Conservation (phyloP, 192 early-diverging fungal genomes). For the Mortierella hygrophila region DNA sequence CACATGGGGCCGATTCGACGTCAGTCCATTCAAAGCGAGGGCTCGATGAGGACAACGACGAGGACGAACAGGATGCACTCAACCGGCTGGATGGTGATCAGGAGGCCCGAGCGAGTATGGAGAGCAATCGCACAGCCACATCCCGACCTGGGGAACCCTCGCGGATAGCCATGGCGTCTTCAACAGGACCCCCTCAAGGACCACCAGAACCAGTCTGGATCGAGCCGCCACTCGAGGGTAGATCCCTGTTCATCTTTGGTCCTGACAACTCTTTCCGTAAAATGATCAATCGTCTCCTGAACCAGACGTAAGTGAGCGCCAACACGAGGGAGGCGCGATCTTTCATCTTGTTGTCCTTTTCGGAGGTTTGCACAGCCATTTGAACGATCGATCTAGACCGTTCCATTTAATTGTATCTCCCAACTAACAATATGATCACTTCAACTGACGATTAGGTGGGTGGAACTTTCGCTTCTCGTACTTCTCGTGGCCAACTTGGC, state of each 20-base stretch:
- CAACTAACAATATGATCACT: not conserved
- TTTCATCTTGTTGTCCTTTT: not conserved
- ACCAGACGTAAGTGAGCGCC: constrained; percentile 54
- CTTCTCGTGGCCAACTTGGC: constrained; percentile 58
- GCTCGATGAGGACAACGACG: not conserved
- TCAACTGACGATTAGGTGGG: constrained; percentile 55
- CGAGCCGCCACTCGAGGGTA: constrained; percentile 42
- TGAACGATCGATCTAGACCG: not conserved
- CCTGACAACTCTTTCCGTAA: constrained; percentile 59
- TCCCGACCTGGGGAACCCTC: not conserved
- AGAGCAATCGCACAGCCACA: not conserved
- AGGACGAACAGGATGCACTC: not conserved
- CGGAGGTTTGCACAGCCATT: not conserved
- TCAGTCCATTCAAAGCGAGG: not conserved
- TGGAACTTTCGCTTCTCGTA: constrained; percentile 60
- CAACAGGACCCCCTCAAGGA: not conserved
- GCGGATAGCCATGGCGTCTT: not conserved
- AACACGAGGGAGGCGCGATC: not conserved
- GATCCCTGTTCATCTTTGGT: constrained; percentile 57
- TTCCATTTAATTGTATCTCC: not conserved
- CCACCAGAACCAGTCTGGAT: not conserved
- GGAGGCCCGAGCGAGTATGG: constrained; percentile 7
- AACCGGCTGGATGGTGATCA: not conserved
- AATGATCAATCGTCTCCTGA: constrained; percentile 50
- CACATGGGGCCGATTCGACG: not conserved